Evolutionary conservation across 2,329 filamentous ascomycete species (phyloP), one percentile per base, ranked within the genome.

Genomic region (Fusarium newnesense): DNA sequence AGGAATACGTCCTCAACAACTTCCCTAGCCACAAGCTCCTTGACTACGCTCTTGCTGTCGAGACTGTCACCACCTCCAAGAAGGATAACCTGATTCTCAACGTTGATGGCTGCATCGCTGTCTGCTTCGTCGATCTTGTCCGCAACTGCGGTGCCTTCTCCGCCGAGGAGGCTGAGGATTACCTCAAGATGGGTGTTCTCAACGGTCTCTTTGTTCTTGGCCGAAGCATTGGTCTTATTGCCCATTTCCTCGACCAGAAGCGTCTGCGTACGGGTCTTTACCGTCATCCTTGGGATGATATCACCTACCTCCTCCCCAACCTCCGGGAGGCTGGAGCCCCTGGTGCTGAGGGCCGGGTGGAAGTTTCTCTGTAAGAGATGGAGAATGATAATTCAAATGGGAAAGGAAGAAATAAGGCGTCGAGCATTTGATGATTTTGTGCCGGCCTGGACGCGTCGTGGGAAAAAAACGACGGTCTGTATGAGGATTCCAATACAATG

Each of bases 1-100:
- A 98, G 90, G 96, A 99, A 87, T 99, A 96, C 85, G 96, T 97
- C 82, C 90, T 95, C 86, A 94, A 95, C 89, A 94, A 96, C 88
- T 99, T 99, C 93, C 95, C 96, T 79, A 95, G 87, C 87, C 94
- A 94, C 90, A 98, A 98, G 91, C 92, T 98, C 82, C 94, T 99
- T 83, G 96, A 99, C 88, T 99, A 98, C 84, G 96, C 96, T 77
- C 91, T 99, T 81, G 96, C 96, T 52, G 96, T 99, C 77, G 96
- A 99, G 91, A 94, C 93, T 16, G 96, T 99, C 75, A 99, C 96
- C 63, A 99, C 96, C 57, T 98, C 95, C 76, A 99, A 99, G 94
- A 99, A 99, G 91, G 96, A 99, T 88, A 99, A 98, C 90, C 91
- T 99, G 78, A 99, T 99, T 80, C 92, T 99, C 81, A 99, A 99